These are phyloP conservation scores for Cichorium intybus DNA, from an alignment of 140 eudicot species.

Conservation along the genomic window DNA sequence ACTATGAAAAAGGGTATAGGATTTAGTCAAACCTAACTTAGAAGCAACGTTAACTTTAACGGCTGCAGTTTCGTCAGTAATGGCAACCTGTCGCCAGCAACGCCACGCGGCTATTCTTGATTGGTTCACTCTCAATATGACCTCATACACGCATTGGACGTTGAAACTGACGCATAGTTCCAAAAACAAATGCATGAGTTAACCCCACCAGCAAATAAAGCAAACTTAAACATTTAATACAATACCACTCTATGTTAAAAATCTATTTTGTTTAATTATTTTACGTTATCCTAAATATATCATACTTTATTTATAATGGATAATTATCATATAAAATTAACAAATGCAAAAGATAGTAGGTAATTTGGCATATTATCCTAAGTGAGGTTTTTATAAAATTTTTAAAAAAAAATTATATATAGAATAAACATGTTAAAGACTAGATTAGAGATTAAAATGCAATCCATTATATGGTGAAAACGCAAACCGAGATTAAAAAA, in stretches of 20 bases:
- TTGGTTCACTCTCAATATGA: neutral
- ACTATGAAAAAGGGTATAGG: neutral
- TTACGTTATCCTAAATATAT: neutral
- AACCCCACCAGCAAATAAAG: conserved; percentile 18
- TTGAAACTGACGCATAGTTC: conserved; percentile 19
- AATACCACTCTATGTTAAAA: neutral
- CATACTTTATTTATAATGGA: neutral
- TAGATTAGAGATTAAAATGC: no score
- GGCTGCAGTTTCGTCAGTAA: neutral
- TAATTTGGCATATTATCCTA: no score
- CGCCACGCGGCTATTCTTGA: conserved; percentile 1
- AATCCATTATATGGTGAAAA: no score
- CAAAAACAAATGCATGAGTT: neutral
- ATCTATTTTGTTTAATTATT: neutral
- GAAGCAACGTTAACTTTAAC: conserved; percentile 16
- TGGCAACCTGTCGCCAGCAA: neutral
- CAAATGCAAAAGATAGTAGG: neutral
- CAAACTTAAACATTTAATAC: neutral
- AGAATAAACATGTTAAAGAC: no score
- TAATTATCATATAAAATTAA: neutral
- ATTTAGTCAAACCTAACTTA: conserved; percentile 22
- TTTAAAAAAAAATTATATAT: no score
- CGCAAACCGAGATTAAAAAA: no score
- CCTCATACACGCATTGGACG: conserved; percentile 16
- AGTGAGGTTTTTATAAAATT: no score